Percentiles rank a stretch among this genome's conserved stretches.
phyloP scores from a whole-genome alignment of 148 eudicot species.

The Limonium bicolor region DNA sequence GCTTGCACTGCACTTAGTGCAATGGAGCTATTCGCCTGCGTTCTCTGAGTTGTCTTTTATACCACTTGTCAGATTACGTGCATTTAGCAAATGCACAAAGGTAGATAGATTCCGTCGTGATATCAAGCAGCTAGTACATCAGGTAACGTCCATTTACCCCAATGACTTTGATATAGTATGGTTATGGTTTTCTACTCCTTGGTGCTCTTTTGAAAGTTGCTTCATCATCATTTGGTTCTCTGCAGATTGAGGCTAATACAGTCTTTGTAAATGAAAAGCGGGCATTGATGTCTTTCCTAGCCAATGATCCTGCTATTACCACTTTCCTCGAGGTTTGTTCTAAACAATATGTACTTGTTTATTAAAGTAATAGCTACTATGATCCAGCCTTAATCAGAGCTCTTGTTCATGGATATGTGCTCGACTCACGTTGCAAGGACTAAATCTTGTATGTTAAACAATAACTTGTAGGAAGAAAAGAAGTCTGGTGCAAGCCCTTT shows the following conservation, averaged over 20 bases:
- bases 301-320: constrained; percentile 70
- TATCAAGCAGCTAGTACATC: constrained; percentile 59
- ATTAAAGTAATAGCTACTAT: too few relatives aligned
- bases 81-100: constrained; percentile 73
- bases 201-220: neutral
- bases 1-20: constrained; percentile 79
- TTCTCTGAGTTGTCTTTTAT: constrained; percentile 80
- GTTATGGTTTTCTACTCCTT: neutral
- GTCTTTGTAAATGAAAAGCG: constrained; percentile 64
- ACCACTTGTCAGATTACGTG: constrained; percentile 65
- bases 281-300: constrained; percentile 41
- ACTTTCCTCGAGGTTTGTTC: constrained; percentile 64
- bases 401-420: neutral
- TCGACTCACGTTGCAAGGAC: constrained; percentile 2
- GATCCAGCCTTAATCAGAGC: too few relatives aligned
- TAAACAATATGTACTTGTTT: too few relatives aligned
- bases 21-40: constrained; percentile 91
- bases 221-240: neutral
- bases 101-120: constrained; percentile 85
- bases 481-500: constrained; percentile 55
- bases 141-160: too few relatives aligned
- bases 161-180: neutral
- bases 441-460: too few relatives aligned
- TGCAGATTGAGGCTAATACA: constrained; percentile 78
- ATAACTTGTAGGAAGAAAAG: constrained; percentile 93